Percentiles rank a stretch among this genome's conserved stretches.
Evolutionary conservation across 2,329 filamentous ascomycete species (phyloP).

Genomic region (Epichloe sylvatica): DNA sequence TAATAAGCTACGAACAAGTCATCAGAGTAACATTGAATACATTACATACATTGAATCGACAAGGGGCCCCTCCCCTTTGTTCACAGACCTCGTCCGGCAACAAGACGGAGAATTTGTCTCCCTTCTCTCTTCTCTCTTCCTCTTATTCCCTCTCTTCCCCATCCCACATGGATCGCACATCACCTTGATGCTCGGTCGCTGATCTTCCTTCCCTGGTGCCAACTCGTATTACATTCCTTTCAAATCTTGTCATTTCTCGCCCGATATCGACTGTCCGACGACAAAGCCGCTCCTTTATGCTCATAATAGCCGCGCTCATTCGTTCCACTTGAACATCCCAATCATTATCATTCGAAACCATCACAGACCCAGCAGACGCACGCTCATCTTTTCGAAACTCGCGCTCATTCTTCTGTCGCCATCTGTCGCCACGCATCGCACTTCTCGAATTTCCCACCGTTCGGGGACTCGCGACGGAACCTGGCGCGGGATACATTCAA

Average conservation of each 20-base stretch:
- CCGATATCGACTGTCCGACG: neutral
- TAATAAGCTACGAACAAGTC: neutral
- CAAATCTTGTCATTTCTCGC: constrained; percentile 1
- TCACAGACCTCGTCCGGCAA: neutral
- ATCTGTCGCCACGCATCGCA: neutral
- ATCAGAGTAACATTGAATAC: neutral
- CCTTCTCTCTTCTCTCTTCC: neutral
- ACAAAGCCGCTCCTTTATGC: neutral
- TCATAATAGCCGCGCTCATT: neutral
- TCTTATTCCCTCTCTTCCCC: neutral
- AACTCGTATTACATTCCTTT: neutral
- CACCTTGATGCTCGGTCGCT: neutral
- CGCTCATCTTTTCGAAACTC: neutral
- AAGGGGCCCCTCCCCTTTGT: neutral
- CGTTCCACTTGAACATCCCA: neutral
- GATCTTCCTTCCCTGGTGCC: neutral
- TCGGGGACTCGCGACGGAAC: neutral
- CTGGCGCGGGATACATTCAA: neutral
- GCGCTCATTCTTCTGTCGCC: neutral
- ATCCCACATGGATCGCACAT: neutral
- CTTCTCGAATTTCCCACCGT: neutral
- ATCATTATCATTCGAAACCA: neutral
- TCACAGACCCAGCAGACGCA: neutral
- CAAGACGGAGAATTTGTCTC: neutral
- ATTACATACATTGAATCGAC: neutral